phyloP scores from a whole-genome alignment of 192 early-diverging fungal genomes.

The Coemansia guatemalensis region DNA sequence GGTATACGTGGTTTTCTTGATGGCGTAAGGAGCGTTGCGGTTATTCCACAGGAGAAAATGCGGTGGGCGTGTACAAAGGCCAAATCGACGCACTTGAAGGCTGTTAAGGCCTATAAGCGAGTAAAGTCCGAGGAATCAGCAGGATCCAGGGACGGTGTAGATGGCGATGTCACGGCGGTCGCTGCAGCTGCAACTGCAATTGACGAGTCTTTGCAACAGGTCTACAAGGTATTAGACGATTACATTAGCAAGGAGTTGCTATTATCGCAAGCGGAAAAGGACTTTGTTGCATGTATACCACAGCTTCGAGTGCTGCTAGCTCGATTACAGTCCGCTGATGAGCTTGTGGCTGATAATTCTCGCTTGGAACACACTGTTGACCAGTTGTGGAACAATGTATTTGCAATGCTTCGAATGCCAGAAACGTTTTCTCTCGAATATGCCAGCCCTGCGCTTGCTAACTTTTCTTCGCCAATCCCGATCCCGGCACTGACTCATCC shows the following conservation, averaged over 20 bases:
- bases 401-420: constrained; percentile 9
- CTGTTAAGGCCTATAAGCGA: constrained; percentile 5
- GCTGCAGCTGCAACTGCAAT: not conserved
- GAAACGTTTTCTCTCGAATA: constrained; percentile 11
- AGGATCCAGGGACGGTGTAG: too few relatives aligned
- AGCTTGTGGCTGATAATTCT: not conserved
- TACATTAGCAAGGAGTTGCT: not conserved
- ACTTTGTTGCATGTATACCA: constrained; percentile 10
- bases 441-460: constrained; percentile 12
- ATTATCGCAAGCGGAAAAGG: constrained; percentile 15
- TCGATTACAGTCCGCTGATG: constrained; percentile 8
- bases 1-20: constrained; percentile 20
- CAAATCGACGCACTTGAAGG: constrained; percentile 19
- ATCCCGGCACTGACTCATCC: constrained; percentile 37
- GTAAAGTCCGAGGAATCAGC: not conserved
- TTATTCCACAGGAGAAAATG: constrained; percentile 33
- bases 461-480: constrained; percentile 20
- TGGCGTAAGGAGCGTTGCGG: constrained; percentile 9
- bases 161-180: too few relatives aligned
- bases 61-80: constrained; percentile 27
- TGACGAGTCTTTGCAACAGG: constrained; percentile 10
- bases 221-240: constrained; percentile 17
- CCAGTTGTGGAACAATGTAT: constrained; percentile 26
- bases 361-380: constrained; percentile 11
- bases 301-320: constrained; percentile 17